Evolutionary conservation across 2,329 filamentous ascomycete genomes (phyloP), one percentile per base, ranked within the genome.

Genomic region (Cyanodermella asteris): DNA sequence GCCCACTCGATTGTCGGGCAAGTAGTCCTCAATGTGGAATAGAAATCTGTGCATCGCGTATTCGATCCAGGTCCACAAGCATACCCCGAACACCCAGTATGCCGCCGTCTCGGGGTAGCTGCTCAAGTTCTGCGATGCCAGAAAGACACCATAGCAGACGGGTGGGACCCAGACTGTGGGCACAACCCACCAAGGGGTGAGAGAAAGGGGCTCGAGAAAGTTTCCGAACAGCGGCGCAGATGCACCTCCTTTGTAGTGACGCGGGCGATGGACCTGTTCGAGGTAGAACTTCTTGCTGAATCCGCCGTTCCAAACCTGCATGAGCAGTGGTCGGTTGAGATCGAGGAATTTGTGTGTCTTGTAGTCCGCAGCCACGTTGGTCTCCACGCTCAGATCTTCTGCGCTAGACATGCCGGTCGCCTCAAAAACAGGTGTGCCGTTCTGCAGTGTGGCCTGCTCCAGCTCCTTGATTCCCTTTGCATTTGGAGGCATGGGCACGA

Each of bases 241-340:
- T 33, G 70, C 69, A 30, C 87, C 87, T 35, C 84, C 84, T 45
- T 72, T 90, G 61, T 94, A 97, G 49, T 97, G 84, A 30, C 87
- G 71, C 11, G 87, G 87, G 22, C 87, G 72, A 46, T 97, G 87
- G 26, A 97, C 77, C 48, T 97, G 87, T 38, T 93, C 72, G 13
- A 97, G 63, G 44, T 97, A 97, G 45, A 97, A 97, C n/a, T 78
- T 68, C 48, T 93, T 97, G 46, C 56, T 68, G 53, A 94, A 97
- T 16, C 74, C 76, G 23, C 82, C 75, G 35, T 56, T 63, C 74
- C 77, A 93, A 20, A 97, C 65, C 50, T 97, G 87, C 49, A 73
- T 60, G 28, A 97, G 61, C 28, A 97, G 61, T 5, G 87, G 84
- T 40, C 63, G 69, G 52, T 64, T 75, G 29, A 97, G 61, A 43